Evolutionary conservation across 768 basidiomycete species (phyloP), one percentile per base, ranked within the genome.

Genomic region (Brasilioporus rufonigricans): DNA sequence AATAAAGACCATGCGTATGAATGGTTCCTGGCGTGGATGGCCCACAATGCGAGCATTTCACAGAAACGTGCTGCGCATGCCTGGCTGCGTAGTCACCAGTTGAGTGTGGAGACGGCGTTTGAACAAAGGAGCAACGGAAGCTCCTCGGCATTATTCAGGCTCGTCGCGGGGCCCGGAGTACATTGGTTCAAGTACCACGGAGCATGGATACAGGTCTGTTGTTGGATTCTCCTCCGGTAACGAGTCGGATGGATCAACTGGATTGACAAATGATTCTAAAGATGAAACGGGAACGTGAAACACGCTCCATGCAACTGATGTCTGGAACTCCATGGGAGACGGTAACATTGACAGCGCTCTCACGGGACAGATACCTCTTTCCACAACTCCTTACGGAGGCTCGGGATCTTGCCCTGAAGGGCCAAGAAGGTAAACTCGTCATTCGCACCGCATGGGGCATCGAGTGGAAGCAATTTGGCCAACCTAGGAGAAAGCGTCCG

Each of bases 11-110:
- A 82, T 35, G 79, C 95, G 10, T 98, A 98, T 70, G 89, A 92
- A 44, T 98, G 97, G 94, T 95, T 98, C 71, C 83, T 99, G 39
- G 77, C 87, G 47, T 99, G 97, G 96, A 91, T 98, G 90, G 84
- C 93, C 8, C 80, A 81, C 46, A 87, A 91, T 45, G 76, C 82
- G 1, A 70, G 64, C 29, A 57, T 71, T 2, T 64, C 71, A 56
- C 65, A 64, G 51, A 57, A 63, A 27, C 60, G 50, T 12, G 58
- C 67, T 33, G 44, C 59, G 35, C 57, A 62, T 45, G 19, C 67
- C 18, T 88, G 84, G 83, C 72, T 87, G 47, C 80, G 85, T 44
- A 93, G 90, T 66, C 96, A 98, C 72, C 87, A 98, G 66, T 80
- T 99, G 8, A 95, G 93, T 63, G 93, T 99, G 4, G 93, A 95